Base-by-base conservation (phyloP, 225 moss, liverwort and hornwort genomes). In the Rhytidiadelphus loreus region DNA sequence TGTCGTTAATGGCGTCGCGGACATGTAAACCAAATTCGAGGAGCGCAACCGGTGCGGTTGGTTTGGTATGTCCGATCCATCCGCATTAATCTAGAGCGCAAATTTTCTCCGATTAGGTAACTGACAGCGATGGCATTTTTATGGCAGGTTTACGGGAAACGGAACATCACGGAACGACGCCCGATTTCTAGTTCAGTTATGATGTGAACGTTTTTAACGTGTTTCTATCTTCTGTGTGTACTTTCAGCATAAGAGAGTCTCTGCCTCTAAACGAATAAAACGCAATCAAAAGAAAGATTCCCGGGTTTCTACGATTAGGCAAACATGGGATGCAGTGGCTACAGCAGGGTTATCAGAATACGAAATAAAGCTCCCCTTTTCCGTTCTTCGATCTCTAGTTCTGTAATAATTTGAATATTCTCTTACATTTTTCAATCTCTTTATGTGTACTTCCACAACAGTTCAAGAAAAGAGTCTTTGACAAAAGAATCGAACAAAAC, bases 61-160 rank as follows among this genome's bases (percentile, higher is more conserved):
- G 65, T 84, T 88, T 39, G 87, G 90, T 39, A 90, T 37, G 84
- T 57, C 64, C 48, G 81, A 84, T 88, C 85, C 87, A 33, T 90
- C 53, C 32, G 64, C 90, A 74, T 73, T 58, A 39, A 90, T 81
- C 90, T 90, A 72, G 72, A 84, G 81, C 18, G 39, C 39, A 44
- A 73, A 44, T 43, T 60, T 41, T 62, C 89, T 50, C 30, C 76
- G 32, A 80, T 80, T 55, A 80, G 79, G 26, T 35, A 50, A 22
- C 65, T 41, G 33, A 55, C 59, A 50, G 20, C 70, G 32, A 69
- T 60, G 55, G 81, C 70, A 63, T 18, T 53, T 37, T 72, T 55
- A 22, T 55, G 26, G 13, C 78, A 32, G 39, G 22, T 26, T 28
- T 53, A 74, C 7, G 18, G 52, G 66, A 66, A 26, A 55, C 66